A percentile compares a stretch with the other conserved stretches of the same genome.
These are phyloP conservation scores for Bisporella sp. DNA, from an alignment of 2,329 filamentous ascomycete genomes.

Conservation along the genomic window DNA sequence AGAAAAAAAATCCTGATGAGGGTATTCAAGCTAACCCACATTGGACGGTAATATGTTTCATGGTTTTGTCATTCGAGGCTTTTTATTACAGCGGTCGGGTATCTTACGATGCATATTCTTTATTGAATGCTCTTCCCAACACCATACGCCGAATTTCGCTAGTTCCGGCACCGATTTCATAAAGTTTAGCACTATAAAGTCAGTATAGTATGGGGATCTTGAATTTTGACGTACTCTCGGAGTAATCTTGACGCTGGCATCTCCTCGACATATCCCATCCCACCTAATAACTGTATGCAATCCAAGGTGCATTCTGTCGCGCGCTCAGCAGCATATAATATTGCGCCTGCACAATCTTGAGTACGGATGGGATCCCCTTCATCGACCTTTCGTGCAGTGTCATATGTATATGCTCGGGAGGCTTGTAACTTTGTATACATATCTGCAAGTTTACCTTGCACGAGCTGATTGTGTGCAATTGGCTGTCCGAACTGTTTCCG, in stretches of 20 bases:
- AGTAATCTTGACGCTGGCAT: conserved; percentile 83
- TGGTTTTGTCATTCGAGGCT: neutral
- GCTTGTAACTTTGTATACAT: conserved; percentile 95
- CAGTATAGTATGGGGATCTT: neutral
- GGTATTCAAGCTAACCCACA: too few relatives aligned
- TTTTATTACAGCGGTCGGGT: too few relatives aligned
- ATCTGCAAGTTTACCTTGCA: conserved; percentile 89
- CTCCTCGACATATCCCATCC: conserved; percentile 95
- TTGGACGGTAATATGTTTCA: neutral
- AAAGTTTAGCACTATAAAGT: conserved; percentile 57
- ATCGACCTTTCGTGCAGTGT: conserved; percentile 73
- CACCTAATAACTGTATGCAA: conserved; percentile 86
- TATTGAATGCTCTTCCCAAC: conserved; percentile 53
- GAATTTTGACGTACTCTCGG: conserved; percentile 40
- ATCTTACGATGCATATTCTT: conserved; percentile 17
- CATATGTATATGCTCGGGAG: conserved; percentile 79
- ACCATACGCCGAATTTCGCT: conserved; percentile 93
- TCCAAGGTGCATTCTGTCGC: conserved; percentile 83
- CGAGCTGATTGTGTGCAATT: conserved; percentile 85
- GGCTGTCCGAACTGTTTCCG: conserved; percentile 83
- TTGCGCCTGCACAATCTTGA: conserved; percentile 90
- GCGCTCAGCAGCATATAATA: conserved; percentile 85
- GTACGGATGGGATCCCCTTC: conserved; percentile 68
- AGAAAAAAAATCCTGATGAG: too few relatives aligned
- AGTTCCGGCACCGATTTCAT: conserved; percentile 95